Percentiles rank a stretch among this genome's conserved stretches.
Evolutionary conservation across 176 grass and related monocot genomes (phyloP).

Genomic region (Hordeum marinum): DNA sequence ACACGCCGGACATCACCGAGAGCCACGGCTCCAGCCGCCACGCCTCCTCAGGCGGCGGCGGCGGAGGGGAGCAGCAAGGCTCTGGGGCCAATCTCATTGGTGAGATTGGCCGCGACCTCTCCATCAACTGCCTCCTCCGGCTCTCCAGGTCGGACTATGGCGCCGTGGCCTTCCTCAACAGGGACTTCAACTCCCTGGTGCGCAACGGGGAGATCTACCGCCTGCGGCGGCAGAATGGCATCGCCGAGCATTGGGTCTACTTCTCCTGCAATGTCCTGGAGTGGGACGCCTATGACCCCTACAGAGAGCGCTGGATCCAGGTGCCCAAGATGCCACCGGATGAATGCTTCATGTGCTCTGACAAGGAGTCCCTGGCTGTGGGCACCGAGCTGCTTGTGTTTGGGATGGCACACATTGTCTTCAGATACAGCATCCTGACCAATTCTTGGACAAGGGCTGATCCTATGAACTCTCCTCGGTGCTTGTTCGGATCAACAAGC

Average conservation of each 20-base stretch:
- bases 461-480: constrained; percentile 76
- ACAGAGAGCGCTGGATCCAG: constrained; percentile 65
- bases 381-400: constrained; percentile 92
- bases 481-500: constrained; percentile 94
- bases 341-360: constrained; percentile 86
- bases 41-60: neutral
- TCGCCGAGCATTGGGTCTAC: constrained; percentile 91
- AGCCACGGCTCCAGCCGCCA: constrained; percentile 13
- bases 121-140: constrained; percentile 68
- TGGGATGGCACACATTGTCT: constrained; percentile 66
- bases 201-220: constrained; percentile 78
- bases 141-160: constrained; percentile 85
- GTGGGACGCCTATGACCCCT: constrained; percentile 92
- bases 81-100: constrained; percentile 52
- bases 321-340: constrained; percentile 86
- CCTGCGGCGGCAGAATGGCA: constrained; percentile 50
- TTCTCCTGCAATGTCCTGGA: constrained; percentile 86
- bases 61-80: constrained; percentile 14
- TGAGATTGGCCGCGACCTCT: constrained; percentile 67
- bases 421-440: constrained; percentile 86
- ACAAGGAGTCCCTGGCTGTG: constrained; percentile 94
- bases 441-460: constrained; percentile 77
- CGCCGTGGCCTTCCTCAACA: constrained; percentile 66
- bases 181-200: constrained; percentile 61
- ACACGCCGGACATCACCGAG: constrained; percentile 75